Evolutionary conservation across 495 filamentous ascomycete genomes (phyloP).

Genomic region (Penicillium fimorum): DNA sequence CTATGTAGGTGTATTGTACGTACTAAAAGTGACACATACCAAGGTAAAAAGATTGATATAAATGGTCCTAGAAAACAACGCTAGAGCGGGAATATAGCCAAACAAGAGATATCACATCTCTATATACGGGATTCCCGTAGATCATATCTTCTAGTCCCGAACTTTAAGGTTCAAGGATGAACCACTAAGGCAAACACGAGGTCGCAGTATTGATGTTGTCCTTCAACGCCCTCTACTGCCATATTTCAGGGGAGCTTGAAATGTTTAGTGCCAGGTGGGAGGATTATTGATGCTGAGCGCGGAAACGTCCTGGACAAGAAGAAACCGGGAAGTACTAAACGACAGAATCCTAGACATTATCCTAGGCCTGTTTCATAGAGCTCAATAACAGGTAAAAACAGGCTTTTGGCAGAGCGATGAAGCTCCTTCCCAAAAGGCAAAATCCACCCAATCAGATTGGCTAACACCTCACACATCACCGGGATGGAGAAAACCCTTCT

Average conservation of each 20-base stretch:
- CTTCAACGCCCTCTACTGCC: neutral
- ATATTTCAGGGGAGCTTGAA: neutral
- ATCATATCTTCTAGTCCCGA: constrained; percentile 8
- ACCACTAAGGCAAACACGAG: neutral
- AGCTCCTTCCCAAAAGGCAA: neutral
- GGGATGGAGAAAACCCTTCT: constrained; percentile 1
- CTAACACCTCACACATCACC: constrained; percentile 3
- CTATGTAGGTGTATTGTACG: too few species aligned
- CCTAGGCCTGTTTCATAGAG: neutral
- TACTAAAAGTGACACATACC: too few species aligned
- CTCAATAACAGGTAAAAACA: neutral
- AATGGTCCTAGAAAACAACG: neutral
- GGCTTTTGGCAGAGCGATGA: neutral
- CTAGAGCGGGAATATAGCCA: constrained; percentile 5
- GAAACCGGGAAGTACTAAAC: neutral
- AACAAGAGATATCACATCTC: constrained; percentile 5
- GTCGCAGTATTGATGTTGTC: constrained; percentile 4
- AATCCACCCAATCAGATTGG: neutral
- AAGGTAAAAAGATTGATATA: too few species aligned
- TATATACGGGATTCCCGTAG: neutral
- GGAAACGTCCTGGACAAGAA: constrained; percentile 4
- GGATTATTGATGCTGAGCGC: neutral
- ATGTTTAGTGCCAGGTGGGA: neutral
- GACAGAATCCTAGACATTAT: neutral
- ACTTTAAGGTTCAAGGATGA: neutral